phyloP scores from a whole-genome alignment of 1,139 yeast genomes.

The Sugiyamaella paludigena region DNA sequence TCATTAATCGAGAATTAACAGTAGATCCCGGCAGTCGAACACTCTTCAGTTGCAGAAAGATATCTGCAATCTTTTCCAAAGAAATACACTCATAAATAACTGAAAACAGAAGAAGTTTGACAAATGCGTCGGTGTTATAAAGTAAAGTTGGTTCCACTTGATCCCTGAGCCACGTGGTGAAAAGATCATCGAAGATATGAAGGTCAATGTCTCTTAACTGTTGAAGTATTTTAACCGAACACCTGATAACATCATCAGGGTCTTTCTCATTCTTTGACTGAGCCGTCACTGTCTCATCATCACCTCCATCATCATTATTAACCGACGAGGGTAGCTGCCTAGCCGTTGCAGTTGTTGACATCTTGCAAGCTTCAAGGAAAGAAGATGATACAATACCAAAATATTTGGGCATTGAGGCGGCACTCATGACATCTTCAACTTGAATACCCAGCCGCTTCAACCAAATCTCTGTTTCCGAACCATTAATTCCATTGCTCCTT shows the following conservation, averaged over 20 bases:
- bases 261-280: no score
- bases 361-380: conserved; percentile 24
- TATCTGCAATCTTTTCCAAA: conserved; percentile 37
- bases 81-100: conserved; percentile 41
- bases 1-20: conserved; percentile 21
- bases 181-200: conserved; percentile 24
- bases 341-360: no score
- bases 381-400: conserved; percentile 21
- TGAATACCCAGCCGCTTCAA: conserved; percentile 7
- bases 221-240: conserved; percentile 23
- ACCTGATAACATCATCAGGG: no score
- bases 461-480: conserved; percentile 4
- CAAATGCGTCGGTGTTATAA: conserved; percentile 28
- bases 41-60: conserved; percentile 31
- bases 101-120: conserved; percentile 34
- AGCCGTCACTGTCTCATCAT: conserved; percentile 12
- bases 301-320: conserved; percentile 12
- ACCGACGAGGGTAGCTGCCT: no score
- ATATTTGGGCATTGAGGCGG: conserved; percentile 21
- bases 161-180: conserved; percentile 30
- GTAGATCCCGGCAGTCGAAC: conserved; percentile 23
- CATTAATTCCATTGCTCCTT: neutral
- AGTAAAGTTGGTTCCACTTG: conserved; percentile 27
- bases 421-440: conserved; percentile 23
- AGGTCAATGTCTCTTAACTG: conserved; percentile 28